Percentiles rank a stretch among this genome's conserved stretches.
Evolutionary conservation across 1,284 basidiomycete species (phyloP).

Genomic region (Trichosporon ovoides): DNA sequence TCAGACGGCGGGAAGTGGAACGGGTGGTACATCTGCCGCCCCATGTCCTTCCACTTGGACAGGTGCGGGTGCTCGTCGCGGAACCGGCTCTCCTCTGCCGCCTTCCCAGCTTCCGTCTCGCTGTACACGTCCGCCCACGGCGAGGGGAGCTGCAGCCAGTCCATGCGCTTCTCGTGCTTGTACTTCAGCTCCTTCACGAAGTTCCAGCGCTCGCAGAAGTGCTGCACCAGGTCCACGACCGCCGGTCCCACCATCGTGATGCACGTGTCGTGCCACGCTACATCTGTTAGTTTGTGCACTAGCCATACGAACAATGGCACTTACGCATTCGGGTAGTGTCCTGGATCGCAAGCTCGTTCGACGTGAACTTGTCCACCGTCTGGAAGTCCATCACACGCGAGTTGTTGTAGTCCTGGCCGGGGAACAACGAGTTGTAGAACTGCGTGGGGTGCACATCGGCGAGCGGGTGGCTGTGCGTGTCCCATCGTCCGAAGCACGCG

Average conservation of each 20-base stretch:
- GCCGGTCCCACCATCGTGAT: conserved; percentile 77
- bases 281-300: neutral
- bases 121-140: conserved; percentile 40
- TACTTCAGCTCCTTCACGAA: conserved; percentile 50
- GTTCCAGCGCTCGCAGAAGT: conserved; percentile 68
- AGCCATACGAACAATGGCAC: conserved; percentile 15
- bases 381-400: conserved; percentile 51
- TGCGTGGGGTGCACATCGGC: conserved; percentile 85
- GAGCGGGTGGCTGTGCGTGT: conserved; percentile 70
- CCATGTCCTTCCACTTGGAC: conserved; percentile 42
- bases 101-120: conserved; percentile 25
- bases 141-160: conserved; percentile 72
- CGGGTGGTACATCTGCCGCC: conserved; percentile 43
- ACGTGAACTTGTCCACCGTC: conserved; percentile 71
- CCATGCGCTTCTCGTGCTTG: conserved; percentile 53
- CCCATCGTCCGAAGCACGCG: conserved; percentile 81
- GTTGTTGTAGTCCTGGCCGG: conserved; percentile 91
- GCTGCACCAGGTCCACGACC: conserved; percentile 83
- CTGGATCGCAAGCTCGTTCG: conserved; percentile 65
- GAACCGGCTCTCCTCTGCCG: conserved; percentile 30
- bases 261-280: conserved; percentile 51
- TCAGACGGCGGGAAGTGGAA: conserved; percentile 46
- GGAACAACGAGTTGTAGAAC: conserved; percentile 74
- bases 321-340: conserved; percentile 58
- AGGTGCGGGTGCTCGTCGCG: conserved; percentile 46